Evolutionary conservation across 2,329 filamentous ascomycete species (phyloP).

Genomic region (Plectosphaerella sp.): DNA sequence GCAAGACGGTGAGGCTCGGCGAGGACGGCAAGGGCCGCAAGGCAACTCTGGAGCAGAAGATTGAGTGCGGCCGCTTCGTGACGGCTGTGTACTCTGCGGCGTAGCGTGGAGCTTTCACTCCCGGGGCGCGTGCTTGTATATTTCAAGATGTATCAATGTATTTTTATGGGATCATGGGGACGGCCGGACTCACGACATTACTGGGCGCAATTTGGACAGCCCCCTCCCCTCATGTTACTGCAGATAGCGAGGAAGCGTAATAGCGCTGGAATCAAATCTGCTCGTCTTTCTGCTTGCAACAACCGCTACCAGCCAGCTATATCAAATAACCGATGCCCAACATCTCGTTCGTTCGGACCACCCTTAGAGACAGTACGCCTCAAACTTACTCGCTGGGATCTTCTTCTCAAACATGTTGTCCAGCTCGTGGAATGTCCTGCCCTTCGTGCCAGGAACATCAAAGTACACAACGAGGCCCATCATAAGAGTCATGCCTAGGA

Average conservation of each 20-base stretch:
- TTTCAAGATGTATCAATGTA: not conserved
- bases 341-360: no score
- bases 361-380: not conserved
- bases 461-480: conserved; percentile 20
- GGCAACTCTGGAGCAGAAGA: conserved; percentile 76
- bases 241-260: no score
- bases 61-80: conserved; percentile 80
- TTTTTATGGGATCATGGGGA: no score
- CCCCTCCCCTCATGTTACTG: no score
- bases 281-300: no score
- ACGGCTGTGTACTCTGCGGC: conserved; percentile 76
- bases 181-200: no score
- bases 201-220: no score
- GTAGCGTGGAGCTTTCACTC: conserved; percentile 19
- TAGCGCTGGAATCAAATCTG: no score
- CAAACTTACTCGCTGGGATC: conserved; percentile 9
- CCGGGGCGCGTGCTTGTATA: not conserved
- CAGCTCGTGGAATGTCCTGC: conserved; percentile 23
- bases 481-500: conserved; percentile 24
- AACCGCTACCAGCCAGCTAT: no score
- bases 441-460: conserved; percentile 21
- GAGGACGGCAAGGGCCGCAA: conserved; percentile 57
- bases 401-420: conserved; percentile 18
- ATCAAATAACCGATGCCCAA: no score
- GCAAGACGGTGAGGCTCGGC: conserved; percentile 63